A percentile compares a stretch with the other conserved stretches of the same genome.
These are phyloP conservation scores for Syzygium syzygioides DNA, from an alignment of 441 rosid genomes.

Conservation along the genomic window DNA sequence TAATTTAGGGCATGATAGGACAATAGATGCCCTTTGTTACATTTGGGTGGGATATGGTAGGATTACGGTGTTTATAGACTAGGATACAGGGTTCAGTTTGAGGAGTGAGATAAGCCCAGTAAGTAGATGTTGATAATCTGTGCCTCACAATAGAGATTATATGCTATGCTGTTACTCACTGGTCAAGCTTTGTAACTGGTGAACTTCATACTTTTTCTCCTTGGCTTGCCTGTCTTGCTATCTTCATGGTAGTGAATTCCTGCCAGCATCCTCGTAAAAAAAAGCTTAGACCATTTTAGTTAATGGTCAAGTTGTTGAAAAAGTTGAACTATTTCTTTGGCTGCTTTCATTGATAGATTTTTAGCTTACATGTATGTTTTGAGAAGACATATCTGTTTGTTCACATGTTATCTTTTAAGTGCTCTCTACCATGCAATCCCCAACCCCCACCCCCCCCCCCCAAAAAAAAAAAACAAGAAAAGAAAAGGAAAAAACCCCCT, in stretches of 20 bases:
- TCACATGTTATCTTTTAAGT: background rate
- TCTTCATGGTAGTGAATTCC: background rate
- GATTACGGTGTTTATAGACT: background rate
- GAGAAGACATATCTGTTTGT: background rate
- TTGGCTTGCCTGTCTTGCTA: background rate
- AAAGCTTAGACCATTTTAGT: background rate
- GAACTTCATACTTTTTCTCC: background rate
- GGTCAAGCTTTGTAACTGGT: background rate
- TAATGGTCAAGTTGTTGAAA: background rate
- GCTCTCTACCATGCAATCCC: background rate
- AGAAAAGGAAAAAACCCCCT: too few relatives aligned
- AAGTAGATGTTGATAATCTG: background rate
- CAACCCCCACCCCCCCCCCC: accelerated
- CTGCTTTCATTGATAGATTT: background rate
- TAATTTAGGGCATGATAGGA: background rate
- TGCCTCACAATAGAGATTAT: background rate
- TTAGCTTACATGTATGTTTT: background rate
- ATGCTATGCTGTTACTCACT: background rate
- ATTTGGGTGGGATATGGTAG: background rate
- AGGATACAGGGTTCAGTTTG: background rate
- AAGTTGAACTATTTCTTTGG: background rate
- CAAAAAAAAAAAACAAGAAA: too few relatives aligned
- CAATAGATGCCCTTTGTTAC: background rate
- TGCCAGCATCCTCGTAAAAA: background rate
- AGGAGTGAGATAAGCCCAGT: background rate